Evolutionary conservation across 1,284 basidiomycete species (phyloP).

Genomic region (Leccinum subspadiceum): DNA sequence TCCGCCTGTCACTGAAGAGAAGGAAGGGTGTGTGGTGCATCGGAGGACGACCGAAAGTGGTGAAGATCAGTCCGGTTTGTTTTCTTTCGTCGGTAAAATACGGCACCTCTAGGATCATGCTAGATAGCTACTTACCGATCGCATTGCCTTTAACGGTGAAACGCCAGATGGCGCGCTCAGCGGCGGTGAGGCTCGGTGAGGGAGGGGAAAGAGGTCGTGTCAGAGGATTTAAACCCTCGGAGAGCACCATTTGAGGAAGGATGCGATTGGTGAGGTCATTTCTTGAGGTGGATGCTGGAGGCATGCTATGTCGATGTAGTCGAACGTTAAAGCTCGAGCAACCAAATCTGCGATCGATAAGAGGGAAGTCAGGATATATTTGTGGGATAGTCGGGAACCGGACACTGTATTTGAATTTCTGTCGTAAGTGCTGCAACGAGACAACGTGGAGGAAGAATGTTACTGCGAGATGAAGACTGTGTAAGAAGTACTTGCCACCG

Average conservation of each 20-base stretch:
- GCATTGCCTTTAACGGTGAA: conserved; percentile 41
- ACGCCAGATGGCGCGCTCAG: conserved; percentile 33
- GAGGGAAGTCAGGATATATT: neutral
- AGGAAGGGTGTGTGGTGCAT: neutral
- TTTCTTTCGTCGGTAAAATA: neutral
- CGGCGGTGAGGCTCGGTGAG: conserved; percentile 21
- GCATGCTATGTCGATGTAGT: conserved; percentile 6
- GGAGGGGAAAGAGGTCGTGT: conserved; percentile 31
- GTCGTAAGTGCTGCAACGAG: neutral
- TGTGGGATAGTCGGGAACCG: neutral
- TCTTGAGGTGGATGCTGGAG: conserved; percentile 9
- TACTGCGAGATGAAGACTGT: neutral
- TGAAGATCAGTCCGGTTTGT: neutral
- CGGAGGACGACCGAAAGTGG: neutral
- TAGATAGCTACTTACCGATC: conserved; percentile 32
- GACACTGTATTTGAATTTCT: neutral
- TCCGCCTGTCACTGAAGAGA: conserved; percentile 41
- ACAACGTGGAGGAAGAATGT: neutral
- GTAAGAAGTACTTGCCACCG: neutral
- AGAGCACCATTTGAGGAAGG: conserved; percentile 35
- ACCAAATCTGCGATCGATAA: neutral
- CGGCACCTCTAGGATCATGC: neutral
- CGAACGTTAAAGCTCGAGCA: neutral
- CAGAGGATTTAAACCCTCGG: conserved; percentile 35
- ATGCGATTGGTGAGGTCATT: conserved; percentile 23